Evolutionary conservation across 768 basidiomycete genomes (phyloP), one percentile per base, ranked within the genome.

Genomic region (Mycena indigotica): DNA sequence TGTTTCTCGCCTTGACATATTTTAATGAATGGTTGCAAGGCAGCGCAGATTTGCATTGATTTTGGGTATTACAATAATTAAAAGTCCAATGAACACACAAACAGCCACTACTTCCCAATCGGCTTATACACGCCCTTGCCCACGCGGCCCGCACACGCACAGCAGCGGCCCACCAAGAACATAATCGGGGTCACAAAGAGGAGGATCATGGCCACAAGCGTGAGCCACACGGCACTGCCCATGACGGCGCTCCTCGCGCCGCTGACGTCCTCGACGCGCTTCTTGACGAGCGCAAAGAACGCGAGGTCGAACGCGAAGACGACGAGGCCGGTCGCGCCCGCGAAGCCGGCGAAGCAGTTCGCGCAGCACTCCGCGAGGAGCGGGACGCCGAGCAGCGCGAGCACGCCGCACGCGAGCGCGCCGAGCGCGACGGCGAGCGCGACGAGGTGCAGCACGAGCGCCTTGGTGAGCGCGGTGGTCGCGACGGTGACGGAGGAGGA

Each of bases 391-490:
- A 59, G 8, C 28, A 63, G 57, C 0, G 62, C 62, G 41, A 63
- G 62, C 38, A 59, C 32, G 3, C 55, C 51, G 26, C 58, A 63
- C 3, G 5, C 58, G 58, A 63, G 54, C 38, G 62, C 62, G 57
- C 52, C 28, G 55, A 56, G 21, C 4, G 85, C 79, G 46, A 85
- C 71, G 21, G 66, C 79, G 50, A 90, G 79, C 5, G 86, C 89
- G 52, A 85, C 81, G 57, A 89, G 78, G 65, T 91, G 89, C 5
- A 91, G 78, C 53, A 91, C 80, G 55, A 91, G 81, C 19, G 84
- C 84, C 66, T 91, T 90, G 16, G 89, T 91, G 64, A 90, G 76
- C 81, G 88, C 89, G 69, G 88, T 87, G 50, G 87, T 83, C 53
- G 86, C 73, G 17, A 63, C 62, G 55, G 54, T 59, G 3, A 56